A percentile compares a stretch with the other conserved stretches of the same genome.
Conservation (phyloP, 2,329 filamentous ascomycete genomes). For the Phoma herbarum region DNA sequence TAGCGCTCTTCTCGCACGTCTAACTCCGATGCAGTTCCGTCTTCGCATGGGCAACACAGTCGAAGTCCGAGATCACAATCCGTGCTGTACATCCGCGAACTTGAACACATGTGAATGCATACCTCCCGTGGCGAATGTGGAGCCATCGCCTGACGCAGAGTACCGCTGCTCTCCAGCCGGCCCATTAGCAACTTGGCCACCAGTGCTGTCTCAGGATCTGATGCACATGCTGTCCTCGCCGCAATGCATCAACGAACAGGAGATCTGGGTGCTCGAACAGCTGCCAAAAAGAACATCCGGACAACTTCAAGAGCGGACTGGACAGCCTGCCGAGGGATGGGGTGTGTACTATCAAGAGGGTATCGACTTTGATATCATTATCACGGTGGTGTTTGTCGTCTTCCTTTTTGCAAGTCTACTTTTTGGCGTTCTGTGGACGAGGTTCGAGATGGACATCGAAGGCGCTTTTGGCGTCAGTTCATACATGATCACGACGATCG, state of each 20-base stretch:
- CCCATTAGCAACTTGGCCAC: conserved; percentile 32
- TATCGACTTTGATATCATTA: conserved; percentile 28
- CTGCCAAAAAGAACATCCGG: conserved; percentile 36
- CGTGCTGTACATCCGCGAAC: conserved; percentile 21
- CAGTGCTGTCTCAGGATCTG: conserved; percentile 32
- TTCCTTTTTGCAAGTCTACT: conserved; percentile 30
- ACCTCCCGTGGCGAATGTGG: conserved; percentile 31
- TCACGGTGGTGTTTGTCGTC: conserved; percentile 22
- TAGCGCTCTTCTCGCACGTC: not conserved
- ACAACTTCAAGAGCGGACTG: conserved; percentile 25
- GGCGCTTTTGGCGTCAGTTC: conserved; percentile 36
- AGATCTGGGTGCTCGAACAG: conserved; percentile 34
- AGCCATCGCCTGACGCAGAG: conserved; percentile 33
- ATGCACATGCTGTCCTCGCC: conserved; percentile 31
- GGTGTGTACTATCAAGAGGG: conserved; percentile 36
- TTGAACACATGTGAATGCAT: conserved; percentile 31
- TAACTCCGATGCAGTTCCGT: conserved; percentile 7
- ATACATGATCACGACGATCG: conserved; percentile 20
- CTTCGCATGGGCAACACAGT: conserved; percentile 33
- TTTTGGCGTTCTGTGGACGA: conserved; percentile 35
- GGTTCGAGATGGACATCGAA: conserved; percentile 34
- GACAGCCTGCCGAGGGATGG: conserved; percentile 36
- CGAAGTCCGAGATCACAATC: conserved; percentile 29
- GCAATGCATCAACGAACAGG: conserved; percentile 24
- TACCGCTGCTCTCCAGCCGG: conserved; percentile 33